Conservation (phyloP, 176 grass and related monocot genomes). For the Oryza meyeriana region DNA sequence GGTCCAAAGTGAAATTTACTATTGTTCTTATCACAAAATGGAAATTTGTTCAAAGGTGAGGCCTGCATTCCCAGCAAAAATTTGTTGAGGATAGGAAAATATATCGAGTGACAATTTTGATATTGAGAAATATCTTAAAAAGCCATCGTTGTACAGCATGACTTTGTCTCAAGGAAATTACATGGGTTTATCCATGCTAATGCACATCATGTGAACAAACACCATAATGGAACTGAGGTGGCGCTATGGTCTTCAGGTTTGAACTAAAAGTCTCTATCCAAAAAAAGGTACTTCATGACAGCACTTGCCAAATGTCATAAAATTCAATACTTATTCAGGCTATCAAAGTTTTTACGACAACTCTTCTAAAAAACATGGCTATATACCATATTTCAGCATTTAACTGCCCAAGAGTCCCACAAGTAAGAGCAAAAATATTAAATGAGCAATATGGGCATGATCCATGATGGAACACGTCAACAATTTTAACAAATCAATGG, state of each 20-base stretch:
- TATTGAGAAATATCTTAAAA: background rate
- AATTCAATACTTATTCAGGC: background rate
- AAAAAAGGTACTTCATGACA: background rate
- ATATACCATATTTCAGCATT: background rate
- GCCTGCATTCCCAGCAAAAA: background rate
- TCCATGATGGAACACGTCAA: background rate
- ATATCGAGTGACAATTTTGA: background rate
- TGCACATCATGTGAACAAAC: background rate
- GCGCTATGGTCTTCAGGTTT: background rate
- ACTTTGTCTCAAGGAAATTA: background rate
- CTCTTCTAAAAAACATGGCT: background rate
- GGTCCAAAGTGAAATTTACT: background rate
- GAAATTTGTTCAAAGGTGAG: background rate
- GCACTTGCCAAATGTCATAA: constrained; percentile 1
- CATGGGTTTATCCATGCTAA: background rate
- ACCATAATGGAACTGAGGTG: background rate
- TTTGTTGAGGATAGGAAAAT: constrained; percentile 4
- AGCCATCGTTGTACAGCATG: background rate
- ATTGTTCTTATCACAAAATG: background rate
- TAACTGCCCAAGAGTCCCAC: too few relatives aligned
- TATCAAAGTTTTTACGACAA: background rate
- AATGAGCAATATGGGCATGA: background rate
- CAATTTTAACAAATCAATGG: background rate
- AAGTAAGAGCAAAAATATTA: too few relatives aligned
- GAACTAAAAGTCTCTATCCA: background rate